Evolutionary conservation across 768 basidiomycete genomes (phyloP).

Genomic region (Rhizopogon rudus): DNA sequence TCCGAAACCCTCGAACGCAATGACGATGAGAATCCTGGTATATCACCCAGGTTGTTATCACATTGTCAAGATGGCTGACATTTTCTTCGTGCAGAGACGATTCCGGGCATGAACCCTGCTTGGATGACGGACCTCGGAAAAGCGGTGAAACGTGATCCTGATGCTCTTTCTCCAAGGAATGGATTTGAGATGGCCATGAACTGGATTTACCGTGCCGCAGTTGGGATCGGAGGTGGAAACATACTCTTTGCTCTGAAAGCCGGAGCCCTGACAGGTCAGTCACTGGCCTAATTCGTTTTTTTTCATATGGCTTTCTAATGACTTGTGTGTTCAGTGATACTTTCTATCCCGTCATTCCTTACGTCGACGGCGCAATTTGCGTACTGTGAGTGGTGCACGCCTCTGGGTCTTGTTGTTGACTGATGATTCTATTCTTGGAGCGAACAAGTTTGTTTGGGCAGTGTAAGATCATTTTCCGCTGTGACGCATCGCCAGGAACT

Average conservation of each 20-base stretch:
- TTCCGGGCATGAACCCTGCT: constrained; percentile 50
- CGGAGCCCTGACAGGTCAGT: constrained; percentile 53
- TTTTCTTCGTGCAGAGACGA: constrained; percentile 32
- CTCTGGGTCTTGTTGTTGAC: neutral
- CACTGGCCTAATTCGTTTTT: neutral
- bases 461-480: constrained; percentile 37
- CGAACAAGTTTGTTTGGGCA: constrained; percentile 65
- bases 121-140: constrained; percentile 47
- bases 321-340: constrained; percentile 35
- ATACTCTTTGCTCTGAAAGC: constrained; percentile 68
- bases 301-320: neutral
- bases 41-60: neutral
- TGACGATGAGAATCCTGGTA: constrained; percentile 69
- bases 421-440: constrained; percentile 27
- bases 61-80: neutral
- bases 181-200: constrained; percentile 47
- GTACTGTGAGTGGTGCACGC: constrained; percentile 39
- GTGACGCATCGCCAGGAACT: neutral
- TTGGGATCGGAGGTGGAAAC: constrained; percentile 51
- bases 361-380: constrained; percentile 51
- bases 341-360: constrained; percentile 58
- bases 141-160: constrained; percentile 61
- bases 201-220: constrained; percentile 34
- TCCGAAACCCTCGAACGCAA: constrained; percentile 38
- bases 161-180: constrained; percentile 68